Evolutionary conservation across 2,329 filamentous ascomycete species (phyloP).

Genomic region (Ceratocystis smalleyi): DNA sequence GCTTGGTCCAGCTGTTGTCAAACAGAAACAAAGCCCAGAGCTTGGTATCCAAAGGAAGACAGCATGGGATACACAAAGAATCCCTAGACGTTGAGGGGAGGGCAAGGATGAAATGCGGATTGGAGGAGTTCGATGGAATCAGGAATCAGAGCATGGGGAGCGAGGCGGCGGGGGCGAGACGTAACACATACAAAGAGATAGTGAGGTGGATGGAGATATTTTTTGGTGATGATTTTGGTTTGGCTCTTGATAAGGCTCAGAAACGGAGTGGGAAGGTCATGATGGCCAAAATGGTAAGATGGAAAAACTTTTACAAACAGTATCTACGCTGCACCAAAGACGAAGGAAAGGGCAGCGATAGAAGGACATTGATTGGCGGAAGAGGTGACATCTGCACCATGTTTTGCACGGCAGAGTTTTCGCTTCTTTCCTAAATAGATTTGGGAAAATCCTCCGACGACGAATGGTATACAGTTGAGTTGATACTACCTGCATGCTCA

Average conservation of each 20-base stretch:
- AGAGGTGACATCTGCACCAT: background rate
- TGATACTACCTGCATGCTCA: background rate
- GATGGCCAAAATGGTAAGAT: background rate
- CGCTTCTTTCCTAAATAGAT: constrained; percentile 3
- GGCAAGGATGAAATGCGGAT: background rate
- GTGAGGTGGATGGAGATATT: background rate
- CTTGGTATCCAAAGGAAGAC: background rate
- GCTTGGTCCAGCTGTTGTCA: background rate
- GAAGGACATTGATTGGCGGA: background rate
- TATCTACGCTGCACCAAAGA: background rate
- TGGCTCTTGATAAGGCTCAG: background rate
- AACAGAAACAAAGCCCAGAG: background rate
- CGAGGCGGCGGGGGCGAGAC: background rate
- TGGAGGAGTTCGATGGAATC: constrained; percentile 2
- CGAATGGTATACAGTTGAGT: background rate
- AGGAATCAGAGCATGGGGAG: constrained; percentile 3
- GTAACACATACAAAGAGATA: constrained; percentile 1
- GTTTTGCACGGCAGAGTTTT: background rate
- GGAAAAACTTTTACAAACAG: background rate
- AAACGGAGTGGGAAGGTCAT: background rate
- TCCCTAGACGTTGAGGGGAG: background rate
- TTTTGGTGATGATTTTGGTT: background rate
- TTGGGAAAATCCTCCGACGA: background rate
- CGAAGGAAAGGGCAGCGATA: background rate
- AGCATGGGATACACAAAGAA: constrained; percentile 4